Evolutionary conservation across 2,329 filamentous ascomycete genomes (phyloP).

Genomic region (Xylariaceae sp.): DNA sequence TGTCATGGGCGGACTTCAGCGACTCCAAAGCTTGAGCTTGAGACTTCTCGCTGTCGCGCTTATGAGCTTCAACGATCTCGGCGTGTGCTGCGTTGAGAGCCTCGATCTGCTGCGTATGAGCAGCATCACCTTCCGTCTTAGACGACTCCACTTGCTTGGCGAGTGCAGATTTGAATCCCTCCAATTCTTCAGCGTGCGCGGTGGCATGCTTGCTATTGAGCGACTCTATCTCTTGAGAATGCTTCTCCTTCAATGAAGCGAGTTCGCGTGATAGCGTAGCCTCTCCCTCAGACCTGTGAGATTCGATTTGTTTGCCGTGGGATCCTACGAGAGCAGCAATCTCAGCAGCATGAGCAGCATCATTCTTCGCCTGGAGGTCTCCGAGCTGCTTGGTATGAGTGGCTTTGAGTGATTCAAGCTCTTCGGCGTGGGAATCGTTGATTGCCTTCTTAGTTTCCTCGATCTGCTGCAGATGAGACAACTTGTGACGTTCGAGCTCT

Average conservation of each 20-base stretch:
- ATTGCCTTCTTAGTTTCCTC: constrained; percentile 17
- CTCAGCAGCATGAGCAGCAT: constrained; percentile 18
- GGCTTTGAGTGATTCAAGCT: constrained; percentile 19
- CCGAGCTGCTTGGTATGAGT: constrained; percentile 19
- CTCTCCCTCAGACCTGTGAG: constrained; percentile 21
- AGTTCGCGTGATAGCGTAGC: constrained; percentile 22
- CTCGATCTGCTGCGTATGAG: constrained; percentile 25
- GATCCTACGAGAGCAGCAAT: constrained; percentile 21
- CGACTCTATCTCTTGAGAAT: constrained; percentile 25
- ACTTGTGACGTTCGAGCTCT: constrained; percentile 19
- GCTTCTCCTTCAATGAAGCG: constrained; percentile 21
- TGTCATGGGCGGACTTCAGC: constrained; percentile 24
- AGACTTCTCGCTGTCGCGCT: constrained; percentile 23
- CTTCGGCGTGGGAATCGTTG: constrained; percentile 11
- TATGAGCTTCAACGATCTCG: constrained; percentile 28
- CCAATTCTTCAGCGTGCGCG: constrained; percentile 25
- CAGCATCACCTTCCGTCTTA: constrained; percentile 25
- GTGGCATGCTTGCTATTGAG: constrained; percentile 24
- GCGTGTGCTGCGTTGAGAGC: constrained; percentile 26
- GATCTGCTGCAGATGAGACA: constrained; percentile 17
- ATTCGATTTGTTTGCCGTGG: constrained; percentile 24
- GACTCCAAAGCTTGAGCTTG: constrained; percentile 23
- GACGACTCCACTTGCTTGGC: constrained; percentile 29
- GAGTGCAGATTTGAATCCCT: constrained; percentile 26
- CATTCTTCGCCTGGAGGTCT: constrained; percentile 15